A percentile compares a stretch with the other conserved stretches of the same genome.
These are phyloP conservation scores for Omphalotus guepiniiformis DNA, from an alignment of 768 basidiomycete species.

Conservation along the genomic window DNA sequence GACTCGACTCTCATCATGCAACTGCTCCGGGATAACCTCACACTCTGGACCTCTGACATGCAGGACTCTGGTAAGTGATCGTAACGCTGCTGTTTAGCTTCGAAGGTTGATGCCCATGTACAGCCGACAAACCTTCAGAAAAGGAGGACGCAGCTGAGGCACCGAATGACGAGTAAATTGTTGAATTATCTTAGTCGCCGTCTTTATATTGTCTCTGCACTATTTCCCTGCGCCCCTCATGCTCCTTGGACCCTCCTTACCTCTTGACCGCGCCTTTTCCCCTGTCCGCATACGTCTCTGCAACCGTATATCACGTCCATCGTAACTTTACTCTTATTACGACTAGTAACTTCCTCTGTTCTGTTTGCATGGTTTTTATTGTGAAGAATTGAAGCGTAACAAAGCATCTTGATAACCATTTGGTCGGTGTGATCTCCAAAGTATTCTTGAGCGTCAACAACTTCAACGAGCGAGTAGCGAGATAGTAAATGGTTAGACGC, in stretches of 20 bases:
- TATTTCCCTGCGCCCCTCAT: too few relatives aligned
- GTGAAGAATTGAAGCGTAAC: slow-evolving; percentile 8
- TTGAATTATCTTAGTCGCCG: slow-evolving; percentile 12
- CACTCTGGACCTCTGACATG: slow-evolving; percentile 98
- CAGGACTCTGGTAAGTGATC: slow-evolving; percentile 73
- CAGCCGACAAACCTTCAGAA: slow-evolving; percentile 67
- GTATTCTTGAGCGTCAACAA: background rate
- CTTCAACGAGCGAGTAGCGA: background rate
- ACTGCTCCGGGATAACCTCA: slow-evolving; percentile 93
- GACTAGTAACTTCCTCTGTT: slow-evolving; percentile 1
- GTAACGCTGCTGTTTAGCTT: background rate
- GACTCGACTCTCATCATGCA: slow-evolving; percentile 98
- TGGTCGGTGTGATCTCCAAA: background rate
- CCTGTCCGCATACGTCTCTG: background rate
- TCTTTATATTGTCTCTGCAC: slow-evolving; percentile 8
- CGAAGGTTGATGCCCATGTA: slow-evolving; percentile 9
- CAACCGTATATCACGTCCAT: background rate
- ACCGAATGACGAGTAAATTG: slow-evolving; percentile 60
- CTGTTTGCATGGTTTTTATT: slow-evolving; percentile 6
- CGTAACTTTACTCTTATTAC: slow-evolving; percentile 2
- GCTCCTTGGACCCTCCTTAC: too few relatives aligned
- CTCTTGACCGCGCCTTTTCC: background rate
- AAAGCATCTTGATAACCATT: background rate
- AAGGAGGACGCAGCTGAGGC: slow-evolving; percentile 67
- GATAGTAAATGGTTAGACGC: background rate